phyloP scores from a whole-genome alignment of 2,329 filamentous ascomycete genomes.

The Aspergillus alliaceus region DNA sequence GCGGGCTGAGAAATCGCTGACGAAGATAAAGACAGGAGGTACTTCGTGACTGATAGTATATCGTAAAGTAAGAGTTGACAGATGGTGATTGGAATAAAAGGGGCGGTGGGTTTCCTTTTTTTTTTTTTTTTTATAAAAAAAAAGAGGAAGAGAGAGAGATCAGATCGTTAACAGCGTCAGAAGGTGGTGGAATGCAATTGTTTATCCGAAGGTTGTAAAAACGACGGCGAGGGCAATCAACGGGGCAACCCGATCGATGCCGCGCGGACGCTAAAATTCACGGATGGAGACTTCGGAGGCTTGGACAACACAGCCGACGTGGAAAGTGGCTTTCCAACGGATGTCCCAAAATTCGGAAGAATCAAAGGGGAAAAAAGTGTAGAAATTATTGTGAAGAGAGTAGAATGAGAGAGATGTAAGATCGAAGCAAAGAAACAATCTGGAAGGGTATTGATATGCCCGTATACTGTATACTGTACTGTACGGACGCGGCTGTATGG shows the following conservation, averaged over 20 bases:
- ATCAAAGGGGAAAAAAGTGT: no score
- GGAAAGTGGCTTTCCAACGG: background rate
- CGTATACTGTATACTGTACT: background rate
- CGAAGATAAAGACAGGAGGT: background rate
- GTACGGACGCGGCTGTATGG: background rate
- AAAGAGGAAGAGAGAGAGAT: background rate
- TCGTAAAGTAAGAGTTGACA: background rate
- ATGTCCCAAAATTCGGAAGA: background rate
- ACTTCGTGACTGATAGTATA: background rate
- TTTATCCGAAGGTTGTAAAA: constrained; percentile 23
- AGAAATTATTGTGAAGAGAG: no score
- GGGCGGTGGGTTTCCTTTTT: no score
- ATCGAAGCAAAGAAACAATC: background rate
- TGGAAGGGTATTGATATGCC: background rate
- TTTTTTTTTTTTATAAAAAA: no score
- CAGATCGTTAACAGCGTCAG: background rate
- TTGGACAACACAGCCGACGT: background rate
- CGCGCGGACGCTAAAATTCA: constrained; percentile 19
- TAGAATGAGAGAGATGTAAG: background rate
- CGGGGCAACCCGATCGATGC: constrained; percentile 26
- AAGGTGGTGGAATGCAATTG: constrained; percentile 18
- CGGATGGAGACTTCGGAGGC: constrained; percentile 1
- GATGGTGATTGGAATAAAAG: background rate
- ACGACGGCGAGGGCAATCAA: constrained; percentile 16
- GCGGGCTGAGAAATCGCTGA: background rate